A percentile compares a stretch with the other conserved stretches of the same genome.
Evolutionary conservation across 148 eudicot species (phyloP).

Genomic region (Diospyros kaki): DNA sequence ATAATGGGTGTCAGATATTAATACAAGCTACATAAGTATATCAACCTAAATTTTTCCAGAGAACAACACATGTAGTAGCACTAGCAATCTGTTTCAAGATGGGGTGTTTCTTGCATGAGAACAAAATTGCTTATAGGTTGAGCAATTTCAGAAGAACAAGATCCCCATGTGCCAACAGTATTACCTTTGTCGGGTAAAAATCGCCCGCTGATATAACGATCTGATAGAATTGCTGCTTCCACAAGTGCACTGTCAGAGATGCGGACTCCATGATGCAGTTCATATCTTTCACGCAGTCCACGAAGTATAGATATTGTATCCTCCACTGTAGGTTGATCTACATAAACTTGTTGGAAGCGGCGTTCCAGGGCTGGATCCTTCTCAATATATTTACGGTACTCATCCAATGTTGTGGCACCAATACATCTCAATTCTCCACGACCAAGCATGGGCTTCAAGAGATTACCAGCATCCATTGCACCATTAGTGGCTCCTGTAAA

Average conservation of each 20-base stretch:
- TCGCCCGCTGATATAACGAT: slow-evolving; percentile 92
- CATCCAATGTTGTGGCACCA: slow-evolving; percentile 97
- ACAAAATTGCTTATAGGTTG: neutral
- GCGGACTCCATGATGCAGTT: slow-evolving; percentile 95
- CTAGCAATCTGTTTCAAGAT: neutral
- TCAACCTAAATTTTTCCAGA: neutral
- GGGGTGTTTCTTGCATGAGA: no score
- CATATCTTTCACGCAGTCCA: slow-evolving; percentile 94
- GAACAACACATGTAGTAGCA: neutral
- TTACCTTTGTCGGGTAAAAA: slow-evolving; percentile 98
- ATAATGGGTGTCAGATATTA: neutral
- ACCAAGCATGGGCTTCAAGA: slow-evolving; percentile 97
- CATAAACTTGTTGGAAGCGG: slow-evolving; percentile 97
- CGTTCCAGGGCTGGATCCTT: slow-evolving; percentile 97
- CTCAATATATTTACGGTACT: slow-evolving; percentile 94
- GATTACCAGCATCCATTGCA: slow-evolving; percentile 99
- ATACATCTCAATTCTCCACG: slow-evolving; percentile 97
- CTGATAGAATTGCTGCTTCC: slow-evolving; percentile 92
- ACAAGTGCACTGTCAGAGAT: slow-evolving; percentile 96
- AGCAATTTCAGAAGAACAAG: neutral
- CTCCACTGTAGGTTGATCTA: slow-evolving; percentile 90
- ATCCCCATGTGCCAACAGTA: neutral
- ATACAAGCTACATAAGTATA: neutral
- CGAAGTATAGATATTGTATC: slow-evolving; percentile 95
- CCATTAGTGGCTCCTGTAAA: slow-evolving; percentile 89